These are phyloP conservation scores for Exophiala oligosperma DNA, from an alignment of 2,329 filamentous ascomycete species.

Conservation along the genomic window DNA sequence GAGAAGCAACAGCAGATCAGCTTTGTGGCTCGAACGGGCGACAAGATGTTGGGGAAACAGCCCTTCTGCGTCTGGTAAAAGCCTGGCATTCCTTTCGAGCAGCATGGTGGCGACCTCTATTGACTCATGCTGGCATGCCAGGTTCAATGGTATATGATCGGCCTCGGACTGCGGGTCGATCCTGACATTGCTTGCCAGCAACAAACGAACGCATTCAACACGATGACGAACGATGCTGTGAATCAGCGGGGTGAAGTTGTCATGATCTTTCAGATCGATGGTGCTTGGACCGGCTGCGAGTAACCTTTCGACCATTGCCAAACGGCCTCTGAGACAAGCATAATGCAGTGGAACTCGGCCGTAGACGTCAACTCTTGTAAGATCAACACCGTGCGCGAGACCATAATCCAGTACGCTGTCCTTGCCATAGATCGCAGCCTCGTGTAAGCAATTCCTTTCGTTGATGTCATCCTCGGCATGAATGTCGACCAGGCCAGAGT, in stretches of 20 bases:
- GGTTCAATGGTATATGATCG: conserved; percentile 90
- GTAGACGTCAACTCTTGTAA: conserved; percentile 85
- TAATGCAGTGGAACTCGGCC: conserved; percentile 92
- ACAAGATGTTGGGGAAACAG: conserved; percentile 97
- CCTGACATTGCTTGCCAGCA: conserved; percentile 76
- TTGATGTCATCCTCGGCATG: conserved; percentile 97
- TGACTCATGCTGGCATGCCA: conserved; percentile 92
- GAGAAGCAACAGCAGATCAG: conserved; percentile 75
- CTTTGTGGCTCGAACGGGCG: conserved; percentile 80
- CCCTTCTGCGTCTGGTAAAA: conserved; percentile 93
- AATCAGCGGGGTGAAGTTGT: conserved; percentile 95
- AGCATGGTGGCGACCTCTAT: conserved; percentile 81
- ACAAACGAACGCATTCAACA: conserved; percentile 72
- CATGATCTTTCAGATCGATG: conserved; percentile 86
- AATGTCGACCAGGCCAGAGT: conserved; percentile 82
- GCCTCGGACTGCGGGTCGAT: conserved; percentile 82
- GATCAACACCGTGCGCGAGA: conserved; percentile 72
- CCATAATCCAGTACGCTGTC: conserved; percentile 74
- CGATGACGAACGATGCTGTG: conserved; percentile 91
- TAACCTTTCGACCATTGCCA: conserved; percentile 77
- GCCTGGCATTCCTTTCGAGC: conserved; percentile 73
- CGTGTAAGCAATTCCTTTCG: conserved; percentile 92
- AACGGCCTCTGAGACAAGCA: conserved; percentile 88
- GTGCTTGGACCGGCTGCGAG: conserved; percentile 69
- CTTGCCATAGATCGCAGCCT: conserved; percentile 93